A percentile compares a stretch with the other conserved stretches of the same genome.
These are phyloP conservation scores for Penicillium antarcticum DNA, from an alignment of 495 filamentous ascomycete genomes.

Conservation along the genomic window DNA sequence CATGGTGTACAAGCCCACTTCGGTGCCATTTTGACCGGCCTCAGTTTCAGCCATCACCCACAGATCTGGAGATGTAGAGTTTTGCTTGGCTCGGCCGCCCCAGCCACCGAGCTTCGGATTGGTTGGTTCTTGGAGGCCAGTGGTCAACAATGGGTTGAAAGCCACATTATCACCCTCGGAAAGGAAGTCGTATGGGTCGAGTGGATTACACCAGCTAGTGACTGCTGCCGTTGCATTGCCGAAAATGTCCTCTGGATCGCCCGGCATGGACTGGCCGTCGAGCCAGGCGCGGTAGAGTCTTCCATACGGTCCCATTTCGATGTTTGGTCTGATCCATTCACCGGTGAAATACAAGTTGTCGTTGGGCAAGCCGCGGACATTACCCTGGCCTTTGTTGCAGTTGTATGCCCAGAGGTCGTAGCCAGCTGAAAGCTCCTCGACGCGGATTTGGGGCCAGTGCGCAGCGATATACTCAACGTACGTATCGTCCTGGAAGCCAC, in stretches of 20 bases:
- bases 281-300: conserved; percentile 28
- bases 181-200: conserved; percentile 20
- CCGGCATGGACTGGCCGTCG: conserved; percentile 14
- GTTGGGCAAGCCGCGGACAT: conserved; percentile 28
- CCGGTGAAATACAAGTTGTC: conserved; percentile 34
- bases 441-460: conserved; percentile 34
- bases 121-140: conserved; percentile 34
- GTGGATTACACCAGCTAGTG: background rate
- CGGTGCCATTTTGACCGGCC: background rate
- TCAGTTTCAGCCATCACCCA: conserved; percentile 21
- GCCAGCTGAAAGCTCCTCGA: conserved; percentile 12
- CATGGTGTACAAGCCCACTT: conserved; percentile 3
- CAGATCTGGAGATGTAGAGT: conserved; percentile 35
- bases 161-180: conserved; percentile 42
- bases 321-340: conserved; percentile 37
- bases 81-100: conserved; percentile 36
- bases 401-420: conserved; percentile 32
- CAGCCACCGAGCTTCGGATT: conserved; percentile 38
- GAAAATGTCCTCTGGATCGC: conserved; percentile 20
- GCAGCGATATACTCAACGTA: conserved; percentile 39
- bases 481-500: conserved; percentile 34
- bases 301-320: conserved; percentile 38
- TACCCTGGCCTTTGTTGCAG: conserved; percentile 6
- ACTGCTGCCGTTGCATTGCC: conserved; percentile 3
- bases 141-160: conserved; percentile 38